A percentile compares a stretch with the other conserved stretches of the same genome.
phyloP scores from a whole-genome alignment of 495 filamentous ascomycete genomes.

The Choiromyces venosus region DNA sequence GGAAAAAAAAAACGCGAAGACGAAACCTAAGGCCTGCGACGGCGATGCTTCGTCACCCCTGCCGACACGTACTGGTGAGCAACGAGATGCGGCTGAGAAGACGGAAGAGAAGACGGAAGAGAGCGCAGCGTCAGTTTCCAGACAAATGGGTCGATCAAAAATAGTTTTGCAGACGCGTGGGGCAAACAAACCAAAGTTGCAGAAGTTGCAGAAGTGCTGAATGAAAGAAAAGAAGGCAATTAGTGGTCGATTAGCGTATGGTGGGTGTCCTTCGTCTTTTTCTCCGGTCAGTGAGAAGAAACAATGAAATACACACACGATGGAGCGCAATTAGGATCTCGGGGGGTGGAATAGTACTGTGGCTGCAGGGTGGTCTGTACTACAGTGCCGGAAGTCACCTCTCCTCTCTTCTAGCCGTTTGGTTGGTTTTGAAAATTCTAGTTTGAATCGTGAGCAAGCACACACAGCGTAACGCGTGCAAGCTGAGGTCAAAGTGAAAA shows the following conservation, averaged over 20 bases:
- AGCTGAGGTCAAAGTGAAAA: conserved; percentile 2
- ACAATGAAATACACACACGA: neutral
- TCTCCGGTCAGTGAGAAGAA: neutral
- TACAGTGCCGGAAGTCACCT: neutral
- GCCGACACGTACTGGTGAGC: neutral
- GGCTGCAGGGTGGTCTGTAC: neutral
- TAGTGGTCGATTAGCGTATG: neutral
- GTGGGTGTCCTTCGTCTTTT: neutral
- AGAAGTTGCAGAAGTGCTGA: neutral
- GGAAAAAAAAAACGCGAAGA: neutral
- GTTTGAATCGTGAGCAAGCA: neutral
- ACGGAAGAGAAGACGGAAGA: neutral
- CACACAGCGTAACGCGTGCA: neutral
- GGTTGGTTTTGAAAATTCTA: neutral
- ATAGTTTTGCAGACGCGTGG: neutral
- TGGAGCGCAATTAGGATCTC: neutral
- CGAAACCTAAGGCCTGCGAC: neutral
- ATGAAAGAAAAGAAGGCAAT: neutral
- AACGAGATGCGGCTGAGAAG: conserved; percentile 1
- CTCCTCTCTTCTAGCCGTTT: neutral
- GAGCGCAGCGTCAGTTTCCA: neutral
- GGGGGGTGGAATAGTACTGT: neutral
- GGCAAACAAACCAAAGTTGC: neutral
- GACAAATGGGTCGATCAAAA: neutral
- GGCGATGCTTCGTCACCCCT: neutral